Evolutionary conservation across 2,329 filamentous ascomycete species (phyloP).

Genomic region (Knufia fluminis): DNA sequence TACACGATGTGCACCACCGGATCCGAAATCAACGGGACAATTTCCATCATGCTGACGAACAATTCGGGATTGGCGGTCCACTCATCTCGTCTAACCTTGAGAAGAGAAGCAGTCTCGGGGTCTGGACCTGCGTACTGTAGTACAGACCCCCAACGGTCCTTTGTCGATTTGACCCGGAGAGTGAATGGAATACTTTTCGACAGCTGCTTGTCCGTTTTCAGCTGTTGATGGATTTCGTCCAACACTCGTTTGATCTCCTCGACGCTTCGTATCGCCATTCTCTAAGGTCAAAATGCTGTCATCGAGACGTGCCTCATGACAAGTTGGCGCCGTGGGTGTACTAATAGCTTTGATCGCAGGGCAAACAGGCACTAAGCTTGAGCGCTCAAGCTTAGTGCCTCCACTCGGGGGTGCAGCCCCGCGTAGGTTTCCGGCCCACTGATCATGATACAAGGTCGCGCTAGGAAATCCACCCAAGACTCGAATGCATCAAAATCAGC

Average conservation of each 20-base stretch:
- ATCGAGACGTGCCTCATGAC: neutral
- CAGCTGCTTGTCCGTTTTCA: neutral
- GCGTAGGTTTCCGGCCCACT: too few species aligned
- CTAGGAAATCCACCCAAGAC: too few species aligned
- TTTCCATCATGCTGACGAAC: slow-evolving; percentile 1
- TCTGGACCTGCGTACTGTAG: neutral
- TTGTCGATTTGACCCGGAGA: neutral
- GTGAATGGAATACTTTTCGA: neutral
- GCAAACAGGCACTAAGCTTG: neutral
- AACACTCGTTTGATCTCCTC: neutral
- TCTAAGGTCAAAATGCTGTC: neutral
- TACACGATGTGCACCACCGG: neutral
- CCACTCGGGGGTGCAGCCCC: neutral
- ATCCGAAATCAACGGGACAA: neutral
- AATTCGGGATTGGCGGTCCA: neutral
- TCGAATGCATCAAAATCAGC: too few species aligned
- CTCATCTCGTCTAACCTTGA: neutral
- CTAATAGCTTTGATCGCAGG: neutral
- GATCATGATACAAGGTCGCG: too few species aligned
- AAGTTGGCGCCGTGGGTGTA: neutral
- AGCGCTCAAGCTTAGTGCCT: neutral
- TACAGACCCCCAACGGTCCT: neutral
- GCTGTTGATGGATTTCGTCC: neutral
- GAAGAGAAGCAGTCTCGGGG: neutral
- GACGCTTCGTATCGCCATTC: neutral